Conservation (phyloP, 768 basidiomycete genomes). For the Suillus americanus region DNA sequence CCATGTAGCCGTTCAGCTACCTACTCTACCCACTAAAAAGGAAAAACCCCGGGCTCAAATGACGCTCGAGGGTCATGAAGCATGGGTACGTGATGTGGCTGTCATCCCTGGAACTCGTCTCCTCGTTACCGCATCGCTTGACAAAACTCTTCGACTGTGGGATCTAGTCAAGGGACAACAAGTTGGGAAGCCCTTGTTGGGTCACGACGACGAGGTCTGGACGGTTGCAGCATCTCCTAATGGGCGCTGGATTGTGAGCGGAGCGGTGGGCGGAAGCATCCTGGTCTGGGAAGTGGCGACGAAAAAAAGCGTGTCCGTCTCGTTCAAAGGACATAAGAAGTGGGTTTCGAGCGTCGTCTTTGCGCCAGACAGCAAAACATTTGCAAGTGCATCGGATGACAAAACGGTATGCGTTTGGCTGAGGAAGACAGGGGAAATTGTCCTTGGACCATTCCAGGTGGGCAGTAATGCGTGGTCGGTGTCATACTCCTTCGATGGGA, state of each 20-base stretch:
- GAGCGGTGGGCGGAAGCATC: neutral
- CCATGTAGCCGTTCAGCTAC: neutral
- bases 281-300: neutral
- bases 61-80: neutral
- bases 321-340: constrained; percentile 13
- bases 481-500: constrained; percentile 6
- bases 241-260: constrained; percentile 1
- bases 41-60: neutral
- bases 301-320: constrained; percentile 65
- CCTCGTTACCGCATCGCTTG: constrained; percentile 12
- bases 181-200: constrained; percentile 3
- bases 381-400: neutral
- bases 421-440: neutral
- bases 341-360: constrained; percentile 73
- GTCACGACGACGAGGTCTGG: constrained; percentile 1
- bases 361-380: constrained; percentile 54
- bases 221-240: constrained; percentile 1
- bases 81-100: neutral
- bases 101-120: neutral
- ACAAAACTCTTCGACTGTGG: constrained; percentile 10
- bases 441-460: neutral
- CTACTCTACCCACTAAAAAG: neutral
- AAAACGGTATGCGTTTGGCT: neutral
- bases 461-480: neutral
- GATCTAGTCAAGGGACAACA: constrained; percentile 5